Base-by-base conservation (phyloP, 2,329 filamentous ascomycete genomes). In the Monilinia fructigena region DNA sequence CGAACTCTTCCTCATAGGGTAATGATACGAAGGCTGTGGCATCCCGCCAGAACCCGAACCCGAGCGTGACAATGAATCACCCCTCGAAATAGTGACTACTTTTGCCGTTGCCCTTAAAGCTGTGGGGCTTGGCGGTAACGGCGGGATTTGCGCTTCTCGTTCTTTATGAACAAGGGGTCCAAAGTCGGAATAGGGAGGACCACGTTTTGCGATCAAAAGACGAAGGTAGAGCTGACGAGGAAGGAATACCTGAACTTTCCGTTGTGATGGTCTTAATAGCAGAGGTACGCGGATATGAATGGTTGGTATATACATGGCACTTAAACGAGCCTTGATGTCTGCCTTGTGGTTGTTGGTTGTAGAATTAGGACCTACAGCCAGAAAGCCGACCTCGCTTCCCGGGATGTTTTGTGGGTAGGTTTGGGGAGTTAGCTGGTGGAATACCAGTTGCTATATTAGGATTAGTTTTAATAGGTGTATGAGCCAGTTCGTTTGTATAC, bases 211-310 rank as follows among this genome's bases (percentile, higher is more conserved):
- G 28, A 14, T 50, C 45, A 38, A 60, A 60, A 38, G 42, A 48
- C 48, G 56, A 48, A 3, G 56, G 50, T 20, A 60, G 8, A 60
- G 20, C 56, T 18, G 56, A 50, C 31, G 56, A 60, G n/a, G 56
- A 60, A 50, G 56, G 56, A 50, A 60, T 38, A 2, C 45, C 56
- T 26, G 56, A 60, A 12, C 45, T 60, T 26, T 60, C 56, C 4
- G 56, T 60, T 16, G 56, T 50, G 56, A 48, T 60, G 8, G 56
- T 50, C 28, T 60, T 38, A 16, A 60, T 60, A 50, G 56, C 38
- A 16, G 56, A 60, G 4, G 45, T 4, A 23, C 56, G 28, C 50
- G 12, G 45, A 50, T 50, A 26, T 0, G 28, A 50, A 50, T 50
- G 7, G 23, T 50, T 26, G 20, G 14, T 38, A 18, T 38, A 18